Conservation (phyloP, 306 rosid species). For the Hippophae tibetana region DNA sequence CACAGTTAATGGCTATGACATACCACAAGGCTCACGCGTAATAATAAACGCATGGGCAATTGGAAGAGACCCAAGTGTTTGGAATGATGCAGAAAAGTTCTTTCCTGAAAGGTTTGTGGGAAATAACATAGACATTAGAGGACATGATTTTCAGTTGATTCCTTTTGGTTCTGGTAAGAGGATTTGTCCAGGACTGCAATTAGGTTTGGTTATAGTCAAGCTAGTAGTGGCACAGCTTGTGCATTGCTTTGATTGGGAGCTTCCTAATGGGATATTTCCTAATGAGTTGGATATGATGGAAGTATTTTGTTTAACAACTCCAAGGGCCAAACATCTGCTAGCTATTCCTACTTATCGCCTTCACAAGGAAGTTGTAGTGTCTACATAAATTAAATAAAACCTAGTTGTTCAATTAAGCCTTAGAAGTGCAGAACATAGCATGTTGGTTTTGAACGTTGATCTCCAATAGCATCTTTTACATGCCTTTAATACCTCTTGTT, state of each 20-base stretch:
- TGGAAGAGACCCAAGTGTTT: conserved; percentile 7
- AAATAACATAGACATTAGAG: conserved; percentile 2
- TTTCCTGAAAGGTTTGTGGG: conserved; percentile 13
- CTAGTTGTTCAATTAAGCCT: too few relatives aligned
- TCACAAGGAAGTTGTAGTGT: too few relatives aligned
- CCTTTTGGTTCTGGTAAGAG: conserved; percentile 12
- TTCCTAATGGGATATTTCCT: conserved; percentile 2
- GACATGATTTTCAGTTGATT: conserved; percentile 6
- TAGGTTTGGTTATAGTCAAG: conserved; percentile 23
- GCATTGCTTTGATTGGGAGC: conserved; percentile 20
- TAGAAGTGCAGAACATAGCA: too few relatives aligned
- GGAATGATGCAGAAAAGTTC: conserved; percentile 13
- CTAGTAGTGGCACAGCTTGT: conserved; percentile 30
- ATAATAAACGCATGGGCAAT: background rate
- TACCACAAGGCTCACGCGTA: too few relatives aligned
- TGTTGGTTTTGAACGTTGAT: too few relatives aligned
- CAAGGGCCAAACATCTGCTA: conserved; percentile 22
- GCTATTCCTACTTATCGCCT: conserved; percentile 26
- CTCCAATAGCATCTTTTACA: too few relatives aligned
- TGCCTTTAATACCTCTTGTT: too few relatives aligned
- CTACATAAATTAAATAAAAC: too few relatives aligned
- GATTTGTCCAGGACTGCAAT: conserved; percentile 32
- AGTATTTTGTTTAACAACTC: conserved; percentile 23
- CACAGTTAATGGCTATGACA: too few relatives aligned
- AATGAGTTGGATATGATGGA: conserved; percentile 19